phyloP scores from a whole-genome alignment of 164 flowering plant species.

The Liriodendron chinense region DNA sequence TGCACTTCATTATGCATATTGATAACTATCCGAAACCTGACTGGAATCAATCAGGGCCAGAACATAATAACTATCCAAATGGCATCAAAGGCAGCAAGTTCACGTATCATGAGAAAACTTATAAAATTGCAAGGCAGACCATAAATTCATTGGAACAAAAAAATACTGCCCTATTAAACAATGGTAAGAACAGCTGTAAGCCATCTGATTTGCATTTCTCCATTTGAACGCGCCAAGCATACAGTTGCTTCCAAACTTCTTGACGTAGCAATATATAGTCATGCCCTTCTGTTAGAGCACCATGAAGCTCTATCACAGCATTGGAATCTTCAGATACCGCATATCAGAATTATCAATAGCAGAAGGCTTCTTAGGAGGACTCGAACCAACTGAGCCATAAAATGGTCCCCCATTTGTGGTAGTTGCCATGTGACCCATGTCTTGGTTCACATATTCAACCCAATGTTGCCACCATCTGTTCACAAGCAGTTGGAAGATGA shows the following conservation, averaged over 20 bases:
- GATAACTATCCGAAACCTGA: too few relatives aligned
- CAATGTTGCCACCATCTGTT: conserved; percentile 96
- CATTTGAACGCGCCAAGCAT: conserved; percentile 57
- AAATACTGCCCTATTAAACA: too few relatives aligned
- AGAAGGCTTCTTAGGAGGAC: conserved; percentile 54
- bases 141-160: background rate
- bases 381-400: conserved; percentile 32
- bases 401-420: conserved; percentile 39
- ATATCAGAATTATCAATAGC: conserved; percentile 76
- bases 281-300: conserved; percentile 82
- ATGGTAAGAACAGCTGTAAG: background rate
- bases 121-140: background rate
- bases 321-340: conserved; percentile 46
- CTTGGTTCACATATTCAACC: conserved; percentile 91
- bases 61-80: too few relatives aligned
- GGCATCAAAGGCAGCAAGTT: background rate
- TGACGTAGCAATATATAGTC: conserved; percentile 88
- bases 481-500: conserved; percentile 2
- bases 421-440: conserved; percentile 44
- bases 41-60: too few relatives aligned
- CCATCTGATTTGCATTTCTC: background rate
- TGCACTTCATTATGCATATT: too few relatives aligned
- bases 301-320: conserved; percentile 64
- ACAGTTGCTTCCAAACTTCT: conserved; percentile 83
- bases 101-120: background rate